phyloP scores from a whole-genome alignment of 495 filamentous ascomycete genomes.

The Aspergillus nanangensis region DNA sequence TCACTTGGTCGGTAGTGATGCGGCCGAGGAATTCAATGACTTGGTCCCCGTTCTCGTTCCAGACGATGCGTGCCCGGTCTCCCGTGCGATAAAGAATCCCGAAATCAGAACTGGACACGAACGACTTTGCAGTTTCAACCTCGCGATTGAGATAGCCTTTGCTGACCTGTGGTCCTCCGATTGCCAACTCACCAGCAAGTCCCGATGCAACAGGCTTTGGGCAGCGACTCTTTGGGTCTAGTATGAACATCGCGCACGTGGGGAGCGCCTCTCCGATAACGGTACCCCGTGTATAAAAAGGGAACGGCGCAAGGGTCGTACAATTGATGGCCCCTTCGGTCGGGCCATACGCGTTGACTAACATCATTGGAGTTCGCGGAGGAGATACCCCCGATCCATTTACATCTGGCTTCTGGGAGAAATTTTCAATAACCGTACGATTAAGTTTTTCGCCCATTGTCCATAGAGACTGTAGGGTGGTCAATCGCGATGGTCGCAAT shows the following conservation, averaged over 20 bases:
- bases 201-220: conserved; percentile 34
- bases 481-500: conserved; percentile 20
- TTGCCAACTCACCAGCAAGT: conserved; percentile 38
- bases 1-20: conserved; percentile 75
- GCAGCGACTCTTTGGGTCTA: conserved; percentile 18
- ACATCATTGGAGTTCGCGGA: neutral
- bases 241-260: conserved; percentile 24
- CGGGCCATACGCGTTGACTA: conserved; percentile 32
- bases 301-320: conserved; percentile 21
- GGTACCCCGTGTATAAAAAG: conserved; percentile 19
- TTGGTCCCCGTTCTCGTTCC: conserved; percentile 33
- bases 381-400: too few species aligned
- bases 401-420: conserved; percentile 2
- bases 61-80: conserved; percentile 57
- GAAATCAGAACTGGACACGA: conserved; percentile 33
- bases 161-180: conserved; percentile 44
- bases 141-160: conserved; percentile 43
- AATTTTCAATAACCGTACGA: conserved; percentile 24
- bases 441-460: conserved; percentile 30
- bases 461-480: conserved; percentile 24
- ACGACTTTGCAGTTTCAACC: conserved; percentile 27
- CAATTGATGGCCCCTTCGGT: conserved; percentile 32
- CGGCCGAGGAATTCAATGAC: conserved; percentile 60
- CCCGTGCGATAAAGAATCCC: conserved; percentile 66
- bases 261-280: conserved; percentile 32